Conservation (phyloP, 2,329 filamentous ascomycete species). For the Cytospora piceicola region DNA sequence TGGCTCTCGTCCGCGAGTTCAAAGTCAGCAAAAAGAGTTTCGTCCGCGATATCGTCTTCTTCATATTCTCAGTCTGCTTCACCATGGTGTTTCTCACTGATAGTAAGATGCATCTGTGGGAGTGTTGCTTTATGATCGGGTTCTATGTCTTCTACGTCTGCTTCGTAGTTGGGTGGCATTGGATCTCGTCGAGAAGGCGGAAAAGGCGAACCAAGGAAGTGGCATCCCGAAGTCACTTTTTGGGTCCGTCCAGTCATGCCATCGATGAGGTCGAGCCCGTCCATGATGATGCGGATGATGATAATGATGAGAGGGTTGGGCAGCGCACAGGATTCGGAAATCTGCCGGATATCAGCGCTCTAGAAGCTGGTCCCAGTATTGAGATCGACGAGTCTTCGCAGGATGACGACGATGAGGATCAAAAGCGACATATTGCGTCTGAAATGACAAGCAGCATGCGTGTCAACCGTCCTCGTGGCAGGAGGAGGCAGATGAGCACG, state of each 20-base stretch:
- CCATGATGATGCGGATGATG: conserved; percentile 63
- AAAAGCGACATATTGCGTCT: conserved; percentile 70
- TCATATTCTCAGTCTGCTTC: conserved; percentile 83
- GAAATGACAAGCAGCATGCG: conserved; percentile 95
- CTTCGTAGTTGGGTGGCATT: conserved; percentile 91
- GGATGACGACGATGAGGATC: conserved; percentile 47
- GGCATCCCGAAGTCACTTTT: conserved; percentile 74
- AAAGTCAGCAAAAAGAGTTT: conserved; percentile 88
- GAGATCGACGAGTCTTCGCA: conserved; percentile 46
- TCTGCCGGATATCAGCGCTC: conserved; percentile 33
- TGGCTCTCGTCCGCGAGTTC: conserved; percentile 96
- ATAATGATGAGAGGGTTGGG: conserved; percentile 52
- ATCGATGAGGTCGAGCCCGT: conserved; percentile 67
- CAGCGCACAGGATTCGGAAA: conserved; percentile 34
- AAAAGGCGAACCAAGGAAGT: conserved; percentile 67
- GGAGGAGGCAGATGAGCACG: conserved; percentile 67
- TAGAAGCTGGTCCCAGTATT: conserved; percentile 43
- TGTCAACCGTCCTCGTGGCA: conserved; percentile 69
- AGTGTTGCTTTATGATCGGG: conserved; percentile 85
- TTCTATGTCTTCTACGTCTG: conserved; percentile 91
- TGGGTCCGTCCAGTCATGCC: conserved; percentile 57
- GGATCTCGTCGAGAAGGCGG: conserved; percentile 70
- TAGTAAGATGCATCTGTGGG: conserved; percentile 82
- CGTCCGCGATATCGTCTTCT: conserved; percentile 88
- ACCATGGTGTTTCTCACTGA: conserved; percentile 87